Evolutionary conservation across 106 monocot species (phyloP).

Genomic region (Allium sativum): DNA sequence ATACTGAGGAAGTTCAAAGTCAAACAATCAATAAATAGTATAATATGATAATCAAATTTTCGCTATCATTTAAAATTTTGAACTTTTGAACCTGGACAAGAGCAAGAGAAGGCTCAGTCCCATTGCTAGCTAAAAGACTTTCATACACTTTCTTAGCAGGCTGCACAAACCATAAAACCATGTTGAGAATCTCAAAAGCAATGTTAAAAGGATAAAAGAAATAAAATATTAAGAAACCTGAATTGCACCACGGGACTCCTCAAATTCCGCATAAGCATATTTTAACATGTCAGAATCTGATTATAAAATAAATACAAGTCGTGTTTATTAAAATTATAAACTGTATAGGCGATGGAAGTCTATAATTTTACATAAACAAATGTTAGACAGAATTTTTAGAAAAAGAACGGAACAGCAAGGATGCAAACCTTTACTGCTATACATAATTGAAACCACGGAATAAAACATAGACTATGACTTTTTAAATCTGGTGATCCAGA

Average conservation of each 20-base stretch:
- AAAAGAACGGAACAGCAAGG: neutral
- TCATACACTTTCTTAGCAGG: slow-evolving; percentile 91
- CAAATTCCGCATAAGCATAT: slow-evolving; percentile 94
- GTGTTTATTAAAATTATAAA: neutral
- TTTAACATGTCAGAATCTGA: slow-evolving; percentile 76
- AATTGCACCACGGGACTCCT: slow-evolving; percentile 84
- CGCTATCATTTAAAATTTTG: neutral
- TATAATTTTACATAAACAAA: too few relatives aligned
- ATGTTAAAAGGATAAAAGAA: neutral
- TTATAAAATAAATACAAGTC: slow-evolving; percentile 6
- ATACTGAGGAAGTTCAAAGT: slow-evolving; percentile 32
- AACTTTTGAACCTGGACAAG: slow-evolving; percentile 61
- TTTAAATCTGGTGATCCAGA: too few relatives aligned
- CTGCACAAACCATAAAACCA: slow-evolving; percentile 25
- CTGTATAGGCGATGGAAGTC: too few relatives aligned
- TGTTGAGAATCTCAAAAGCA: slow-evolving; percentile 1
- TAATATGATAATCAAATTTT: neutral
- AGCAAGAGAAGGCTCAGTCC: slow-evolving; percentile 43
- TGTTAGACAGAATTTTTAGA: neutral
- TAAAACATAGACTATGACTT: too few relatives aligned
- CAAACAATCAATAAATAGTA: slow-evolving; percentile 4
- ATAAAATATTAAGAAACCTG: slow-evolving; percentile 35
- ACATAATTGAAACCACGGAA: too few relatives aligned
- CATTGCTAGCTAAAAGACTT: slow-evolving; percentile 39
- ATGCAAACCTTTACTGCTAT: neutral